Percentiles rank a stretch among this genome's conserved stretches.
Conservation (phyloP, 345 rosid species). For the Sonneratia alba region DNA sequence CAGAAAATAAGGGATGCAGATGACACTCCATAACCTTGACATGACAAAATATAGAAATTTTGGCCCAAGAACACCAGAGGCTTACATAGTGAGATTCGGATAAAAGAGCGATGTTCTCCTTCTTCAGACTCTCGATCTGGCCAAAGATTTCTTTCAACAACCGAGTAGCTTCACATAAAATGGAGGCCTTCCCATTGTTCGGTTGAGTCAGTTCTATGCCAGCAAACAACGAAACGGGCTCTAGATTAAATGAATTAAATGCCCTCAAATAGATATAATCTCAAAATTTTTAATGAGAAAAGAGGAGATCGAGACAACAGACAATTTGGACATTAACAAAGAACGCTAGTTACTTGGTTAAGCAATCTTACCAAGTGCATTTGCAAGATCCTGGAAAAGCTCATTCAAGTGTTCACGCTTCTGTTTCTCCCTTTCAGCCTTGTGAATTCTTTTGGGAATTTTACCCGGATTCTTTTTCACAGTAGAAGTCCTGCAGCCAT, state of each 20-base stretch:
- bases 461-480: conserved; percentile 40
- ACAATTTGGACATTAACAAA: not conserved
- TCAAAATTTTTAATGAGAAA: not conserved
- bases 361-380: conserved; percentile 52
- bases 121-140: conserved; percentile 65
- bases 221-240: conserved; percentile 9
- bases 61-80: not conserved
- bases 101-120: conserved; percentile 54
- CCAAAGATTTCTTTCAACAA: conserved; percentile 55
- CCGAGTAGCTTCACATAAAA: conserved; percentile 61
- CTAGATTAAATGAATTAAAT: not conserved
- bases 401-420: conserved; percentile 95
- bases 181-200: conserved; percentile 76
- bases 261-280: not conserved
- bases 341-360: not conserved
- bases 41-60: not conserved
- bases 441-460: conserved; percentile 71
- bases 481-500: conserved; percentile 32
- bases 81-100: conserved; percentile 83
- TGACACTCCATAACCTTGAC: not conserved
- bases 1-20: not conserved
- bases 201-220: conserved; percentile 46
- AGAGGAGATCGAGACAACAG: not conserved
- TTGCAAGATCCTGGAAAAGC: conserved; percentile 67
- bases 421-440: conserved; percentile 84